Evolutionary conservation across 352 stramenopile species (phyloP).

Genomic region (Globisporangium paddicum): DNA sequence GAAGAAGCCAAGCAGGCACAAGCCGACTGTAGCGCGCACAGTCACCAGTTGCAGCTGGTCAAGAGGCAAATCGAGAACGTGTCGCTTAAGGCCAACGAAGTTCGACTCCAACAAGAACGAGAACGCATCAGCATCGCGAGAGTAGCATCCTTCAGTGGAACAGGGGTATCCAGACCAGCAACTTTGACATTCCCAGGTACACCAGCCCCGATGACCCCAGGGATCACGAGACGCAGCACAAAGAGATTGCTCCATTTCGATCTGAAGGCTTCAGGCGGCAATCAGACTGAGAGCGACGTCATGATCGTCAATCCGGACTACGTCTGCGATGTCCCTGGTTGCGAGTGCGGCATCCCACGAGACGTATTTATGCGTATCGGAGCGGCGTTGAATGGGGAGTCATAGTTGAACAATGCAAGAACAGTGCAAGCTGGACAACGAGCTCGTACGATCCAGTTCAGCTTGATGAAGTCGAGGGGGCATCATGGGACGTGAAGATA

Average conservation of each 20-base stretch:
- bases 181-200: conserved; percentile 1
- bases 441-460: background rate
- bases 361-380: conserved; percentile 54
- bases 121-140: background rate
- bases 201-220: background rate
- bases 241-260: background rate
- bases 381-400: conserved; percentile 47
- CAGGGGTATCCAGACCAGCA: conserved; percentile 3
- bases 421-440: background rate
- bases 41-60: conserved; percentile 27
- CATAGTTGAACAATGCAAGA: background rate
- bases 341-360: conserved; percentile 47
- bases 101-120: conserved; percentile 12
- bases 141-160: background rate
- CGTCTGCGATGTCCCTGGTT: conserved; percentile 53
- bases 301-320: conserved; percentile 9
- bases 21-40: conserved; percentile 22
- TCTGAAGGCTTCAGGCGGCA: background rate
- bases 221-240: background rate
- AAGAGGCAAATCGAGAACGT: conserved; percentile 55
- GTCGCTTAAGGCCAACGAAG: conserved; percentile 39
- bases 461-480: background rate
- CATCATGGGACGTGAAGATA: background rate
- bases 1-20: conserved; percentile 32
- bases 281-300: background rate